phyloP scores from a whole-genome alignment of 2,329 filamentous ascomycete species.

The Tolypocladium tropicale region DNA sequence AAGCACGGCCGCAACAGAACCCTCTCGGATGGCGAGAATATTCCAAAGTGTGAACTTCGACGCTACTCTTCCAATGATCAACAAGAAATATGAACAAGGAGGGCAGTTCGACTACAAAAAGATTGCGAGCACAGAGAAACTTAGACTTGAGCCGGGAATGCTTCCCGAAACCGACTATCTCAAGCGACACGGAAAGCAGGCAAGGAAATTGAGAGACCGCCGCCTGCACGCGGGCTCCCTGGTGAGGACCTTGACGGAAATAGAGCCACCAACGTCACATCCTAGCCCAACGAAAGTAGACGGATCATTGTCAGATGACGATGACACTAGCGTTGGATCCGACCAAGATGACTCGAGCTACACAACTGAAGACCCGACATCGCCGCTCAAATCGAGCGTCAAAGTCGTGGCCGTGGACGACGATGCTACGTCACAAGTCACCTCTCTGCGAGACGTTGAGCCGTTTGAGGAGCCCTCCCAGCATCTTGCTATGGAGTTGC shows the following conservation, averaged over 20 bases:
- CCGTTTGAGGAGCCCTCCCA: slow-evolving; percentile 34
- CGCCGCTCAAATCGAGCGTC: slow-evolving; percentile 38
- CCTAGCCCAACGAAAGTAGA: slow-evolving; percentile 29
- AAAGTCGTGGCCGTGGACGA: slow-evolving; percentile 35
- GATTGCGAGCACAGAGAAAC: slow-evolving; percentile 17
- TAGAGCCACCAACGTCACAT: slow-evolving; percentile 13
- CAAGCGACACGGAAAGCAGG: slow-evolving; percentile 33
- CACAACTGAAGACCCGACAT: slow-evolving; percentile 36
- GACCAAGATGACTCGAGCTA: slow-evolving; percentile 46
- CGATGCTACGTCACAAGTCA: slow-evolving; percentile 40
- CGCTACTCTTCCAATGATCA: slow-evolving; percentile 39
- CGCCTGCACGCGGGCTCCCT: slow-evolving; percentile 12
- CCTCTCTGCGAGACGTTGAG: slow-evolving; percentile 40
- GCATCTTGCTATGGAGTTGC: slow-evolving; percentile 37
- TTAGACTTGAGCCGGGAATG: slow-evolving; percentile 18
- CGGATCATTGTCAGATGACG: slow-evolving; percentile 28
- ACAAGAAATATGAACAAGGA: slow-evolving; percentile 48
- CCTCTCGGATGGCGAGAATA: slow-evolving; percentile 30
- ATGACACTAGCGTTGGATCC: slow-evolving; percentile 41
- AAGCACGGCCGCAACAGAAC: slow-evolving; percentile 10
- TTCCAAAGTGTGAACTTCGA: slow-evolving; percentile 48
- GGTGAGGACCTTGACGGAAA: slow-evolving; percentile 14
- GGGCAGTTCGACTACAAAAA: slow-evolving; percentile 40
- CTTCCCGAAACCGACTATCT: slow-evolving; percentile 39
- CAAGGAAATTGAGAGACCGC: slow-evolving; percentile 21